Conservation (phyloP, 306 rosid species). For the Oxytropis ochrocephala region DNA sequence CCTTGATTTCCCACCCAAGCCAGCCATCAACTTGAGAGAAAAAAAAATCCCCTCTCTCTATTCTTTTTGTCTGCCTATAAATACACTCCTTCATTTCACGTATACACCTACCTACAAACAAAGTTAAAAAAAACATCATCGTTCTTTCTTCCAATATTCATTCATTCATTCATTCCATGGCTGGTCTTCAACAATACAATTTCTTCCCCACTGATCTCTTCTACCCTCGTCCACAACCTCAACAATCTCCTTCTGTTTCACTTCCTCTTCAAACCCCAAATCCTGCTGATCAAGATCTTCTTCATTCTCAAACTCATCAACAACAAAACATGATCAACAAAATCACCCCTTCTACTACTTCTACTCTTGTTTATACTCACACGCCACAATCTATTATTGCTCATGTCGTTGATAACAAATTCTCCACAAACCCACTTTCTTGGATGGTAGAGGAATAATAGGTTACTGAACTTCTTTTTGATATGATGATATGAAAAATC, state of each 20-base stretch:
- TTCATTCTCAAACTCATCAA: background rate
- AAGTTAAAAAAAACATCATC: background rate
- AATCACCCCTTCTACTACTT: constrained; percentile 12
- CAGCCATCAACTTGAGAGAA: background rate
- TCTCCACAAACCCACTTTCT: constrained; percentile 22
- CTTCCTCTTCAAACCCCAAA: constrained; percentile 21
- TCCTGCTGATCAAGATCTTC: constrained; percentile 7
- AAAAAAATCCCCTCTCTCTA: background rate
- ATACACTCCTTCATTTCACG: background rate
- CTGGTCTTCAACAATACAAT: constrained; percentile 73
- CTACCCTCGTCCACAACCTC: constrained; percentile 45
- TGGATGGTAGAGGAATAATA: constrained; percentile 4
- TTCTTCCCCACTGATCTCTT: constrained; percentile 60
- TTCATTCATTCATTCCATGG: too few relatives aligned
- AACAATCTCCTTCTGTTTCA: constrained; percentile 23
- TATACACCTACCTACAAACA: background rate
- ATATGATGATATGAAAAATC: background rate
- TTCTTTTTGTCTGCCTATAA: constrained; percentile 11
- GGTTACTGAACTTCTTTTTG: too few relatives aligned
- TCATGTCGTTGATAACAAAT: background rate
- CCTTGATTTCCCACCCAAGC: constrained; percentile 22
- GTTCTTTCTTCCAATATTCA: background rate
- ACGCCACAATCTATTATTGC: background rate
- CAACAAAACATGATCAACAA: constrained; percentile 17
- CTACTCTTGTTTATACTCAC: constrained; percentile 14